Percentiles rank a stretch among this genome's conserved stretches.
phyloP scores from a whole-genome alignment of 352 stramenopile species.

The Sclerospora graminicola region DNA sequence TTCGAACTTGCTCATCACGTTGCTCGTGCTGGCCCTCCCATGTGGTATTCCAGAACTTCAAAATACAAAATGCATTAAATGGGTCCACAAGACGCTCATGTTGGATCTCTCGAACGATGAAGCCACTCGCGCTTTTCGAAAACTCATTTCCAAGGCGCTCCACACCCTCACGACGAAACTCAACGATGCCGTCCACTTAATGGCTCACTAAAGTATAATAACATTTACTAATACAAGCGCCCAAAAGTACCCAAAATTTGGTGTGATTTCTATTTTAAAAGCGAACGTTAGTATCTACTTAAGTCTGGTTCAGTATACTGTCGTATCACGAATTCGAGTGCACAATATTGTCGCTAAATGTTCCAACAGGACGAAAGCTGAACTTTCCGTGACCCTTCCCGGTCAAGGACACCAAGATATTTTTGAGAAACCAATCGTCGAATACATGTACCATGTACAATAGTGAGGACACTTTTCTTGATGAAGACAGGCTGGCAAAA shows the following conservation, averaged over 20 bases:
- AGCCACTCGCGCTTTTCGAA: slow-evolving; percentile 47
- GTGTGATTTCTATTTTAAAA: too few relatives aligned
- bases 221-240: too few relatives aligned
- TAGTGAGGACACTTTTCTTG: too few relatives aligned
- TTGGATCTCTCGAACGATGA: slow-evolving; percentile 57
- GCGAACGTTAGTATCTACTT: too few relatives aligned
- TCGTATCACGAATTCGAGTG: too few relatives aligned
- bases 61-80: slow-evolving; percentile 58
- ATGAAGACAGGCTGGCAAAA: too few relatives aligned
- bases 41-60: slow-evolving; percentile 76
- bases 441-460: too few relatives aligned
- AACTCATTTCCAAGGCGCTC: slow-evolving; percentile 69
- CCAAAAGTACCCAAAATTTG: too few relatives aligned
- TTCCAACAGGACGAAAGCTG: neutral
- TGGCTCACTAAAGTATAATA: slow-evolving; percentile 70
- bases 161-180: slow-evolving; percentile 71
- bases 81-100: slow-evolving; percentile 75
- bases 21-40: slow-evolving; percentile 68
- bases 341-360: too few relatives aligned
- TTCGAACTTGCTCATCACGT: slow-evolving; percentile 75
- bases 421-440: neutral
- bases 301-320: too few relatives aligned
- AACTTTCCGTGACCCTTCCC: slow-evolving; percentile 10
- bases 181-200: slow-evolving; percentile 80
- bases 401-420: neutral